Conservation (phyloP, 202 grass and related monocot genomes). For the Bolboschoenoplectus hybrid region DNA sequence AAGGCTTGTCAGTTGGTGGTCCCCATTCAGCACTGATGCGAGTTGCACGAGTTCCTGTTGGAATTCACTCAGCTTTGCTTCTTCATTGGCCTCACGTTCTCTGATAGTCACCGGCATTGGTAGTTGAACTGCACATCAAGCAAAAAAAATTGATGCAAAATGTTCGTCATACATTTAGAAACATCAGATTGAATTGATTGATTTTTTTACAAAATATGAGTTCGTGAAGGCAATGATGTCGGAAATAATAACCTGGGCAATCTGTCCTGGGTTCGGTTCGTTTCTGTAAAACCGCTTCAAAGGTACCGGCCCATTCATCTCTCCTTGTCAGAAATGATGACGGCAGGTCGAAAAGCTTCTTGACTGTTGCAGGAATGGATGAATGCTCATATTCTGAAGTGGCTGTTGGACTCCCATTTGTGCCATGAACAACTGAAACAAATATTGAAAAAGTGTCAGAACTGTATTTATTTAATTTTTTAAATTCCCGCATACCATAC, state of each 20-base stretch:
- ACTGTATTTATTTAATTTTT: background rate
- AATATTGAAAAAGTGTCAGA: background rate
- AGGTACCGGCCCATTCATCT: slow-evolving; percentile 95
- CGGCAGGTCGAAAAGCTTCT: slow-evolving; percentile 72
- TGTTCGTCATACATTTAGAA: background rate
- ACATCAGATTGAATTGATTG: background rate
- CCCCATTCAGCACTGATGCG: slow-evolving; percentile 80
- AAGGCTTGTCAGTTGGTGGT: slow-evolving; percentile 65
- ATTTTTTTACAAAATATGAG: background rate
- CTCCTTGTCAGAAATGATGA: slow-evolving; percentile 69
- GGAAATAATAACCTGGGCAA: slow-evolving; percentile 60
- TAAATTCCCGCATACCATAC: background rate
- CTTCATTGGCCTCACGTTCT: slow-evolving; percentile 76
- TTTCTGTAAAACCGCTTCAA: slow-evolving; percentile 62
- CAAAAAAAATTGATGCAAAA: background rate
- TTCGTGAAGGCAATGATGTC: background rate
- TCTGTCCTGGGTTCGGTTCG: slow-evolving; percentile 74
- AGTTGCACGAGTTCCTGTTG: slow-evolving; percentile 95
- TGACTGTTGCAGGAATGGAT: slow-evolving; percentile 83
- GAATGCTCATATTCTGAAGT: slow-evolving; percentile 94
- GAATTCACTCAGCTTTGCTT: slow-evolving; percentile 86
- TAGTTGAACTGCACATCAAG: slow-evolving; percentile 58
- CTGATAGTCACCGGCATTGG: slow-evolving; percentile 72
- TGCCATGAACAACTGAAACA: slow-evolving; percentile 67
- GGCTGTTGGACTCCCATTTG: slow-evolving; percentile 62